Evolutionary conservation across 164 flowering plant species (phyloP).

Genomic region (Paratinospora sagittata): DNA sequence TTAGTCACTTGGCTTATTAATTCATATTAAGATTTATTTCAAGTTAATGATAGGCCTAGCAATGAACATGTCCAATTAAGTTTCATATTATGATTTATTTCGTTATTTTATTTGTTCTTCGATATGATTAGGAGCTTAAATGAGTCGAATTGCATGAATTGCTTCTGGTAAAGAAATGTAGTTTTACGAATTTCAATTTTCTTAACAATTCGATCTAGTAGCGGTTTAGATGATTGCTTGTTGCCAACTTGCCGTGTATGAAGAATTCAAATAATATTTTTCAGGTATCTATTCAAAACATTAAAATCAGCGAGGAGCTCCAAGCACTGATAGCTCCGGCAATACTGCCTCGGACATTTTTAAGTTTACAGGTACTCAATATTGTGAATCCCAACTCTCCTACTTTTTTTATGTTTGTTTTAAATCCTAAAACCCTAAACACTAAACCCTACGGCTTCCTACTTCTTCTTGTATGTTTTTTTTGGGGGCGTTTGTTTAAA

Average conservation of each 20-base stretch:
- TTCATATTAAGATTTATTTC: neutral
- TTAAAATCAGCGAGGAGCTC: conserved; percentile 63
- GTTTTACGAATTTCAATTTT: no score
- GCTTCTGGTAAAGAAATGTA: neutral
- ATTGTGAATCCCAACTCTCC: neutral
- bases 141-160: neutral
- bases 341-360: conserved; percentile 64
- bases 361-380: conserved; percentile 69
- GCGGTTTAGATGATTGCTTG: neutral
- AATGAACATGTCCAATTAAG: neutral
- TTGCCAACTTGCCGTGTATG: conserved; percentile 7
- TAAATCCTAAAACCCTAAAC: no score
- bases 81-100: neutral
- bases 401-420: no score
- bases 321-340: conserved; percentile 92
- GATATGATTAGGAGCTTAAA: neutral
- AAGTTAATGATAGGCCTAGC: neutral
- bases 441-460: no score
- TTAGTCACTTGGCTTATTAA: conserved; percentile 24
- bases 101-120: neutral
- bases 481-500: no score
- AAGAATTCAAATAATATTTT: conserved; percentile 12
- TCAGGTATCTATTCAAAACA: conserved; percentile 65
- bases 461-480: no score
- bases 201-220: neutral